Evolutionary conservation across 2,329 filamentous ascomycete species (phyloP), one percentile per base, ranked within the genome.

Genomic region (Aspergillus melleus): DNA sequence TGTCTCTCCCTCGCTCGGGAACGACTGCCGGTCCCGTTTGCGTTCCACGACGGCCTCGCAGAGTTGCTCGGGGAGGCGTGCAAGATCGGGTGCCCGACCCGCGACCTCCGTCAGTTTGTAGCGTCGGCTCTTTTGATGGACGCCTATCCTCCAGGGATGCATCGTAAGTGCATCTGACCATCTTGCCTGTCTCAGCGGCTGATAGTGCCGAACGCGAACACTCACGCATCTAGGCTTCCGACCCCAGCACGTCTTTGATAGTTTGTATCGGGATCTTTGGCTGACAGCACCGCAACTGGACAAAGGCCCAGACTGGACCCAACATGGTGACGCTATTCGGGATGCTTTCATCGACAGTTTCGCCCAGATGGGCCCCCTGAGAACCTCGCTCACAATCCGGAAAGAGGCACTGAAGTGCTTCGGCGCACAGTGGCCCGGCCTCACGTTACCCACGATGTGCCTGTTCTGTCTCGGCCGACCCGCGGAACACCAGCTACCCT

Each of bases 141-240:
- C 52, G 63, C 66, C n/a, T 68, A 68, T 24, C 64, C 66, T 9
- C 66, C 66, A 36, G 55, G 36, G 26, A 66, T 68, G 62, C 62
- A 67, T 44, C 16, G 61, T 67, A 57, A 62, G 65, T 50, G 44
- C 44, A 22, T 47, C 44, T 47, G 44, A 19, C 11, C n/a, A 19
- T 47, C 10, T 4, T 19, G 44, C 44, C 20, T 19, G 16, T 47
- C 16, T 47, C 44, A 19, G 44, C 9, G n/a, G 44, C 20, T n/a
- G 44, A 22, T 19, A 47, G n/a, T 12, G 44, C 44, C 44, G 20
- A 47, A 22, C 11, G 6, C 20, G 44, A 2, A 6, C 12, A 24
- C 58, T 60, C 29, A 60, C 24, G 44, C 6, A 32, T 22, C n/a
- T 42, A 60, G 58, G 22, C 6, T 60, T 60, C 53, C 32, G 50